Evolutionary conservation across 2,329 filamentous ascomycete genomes (phyloP), one percentile per base, ranked within the genome.

Genomic region (Colletotrichum orchidophilum): DNA sequence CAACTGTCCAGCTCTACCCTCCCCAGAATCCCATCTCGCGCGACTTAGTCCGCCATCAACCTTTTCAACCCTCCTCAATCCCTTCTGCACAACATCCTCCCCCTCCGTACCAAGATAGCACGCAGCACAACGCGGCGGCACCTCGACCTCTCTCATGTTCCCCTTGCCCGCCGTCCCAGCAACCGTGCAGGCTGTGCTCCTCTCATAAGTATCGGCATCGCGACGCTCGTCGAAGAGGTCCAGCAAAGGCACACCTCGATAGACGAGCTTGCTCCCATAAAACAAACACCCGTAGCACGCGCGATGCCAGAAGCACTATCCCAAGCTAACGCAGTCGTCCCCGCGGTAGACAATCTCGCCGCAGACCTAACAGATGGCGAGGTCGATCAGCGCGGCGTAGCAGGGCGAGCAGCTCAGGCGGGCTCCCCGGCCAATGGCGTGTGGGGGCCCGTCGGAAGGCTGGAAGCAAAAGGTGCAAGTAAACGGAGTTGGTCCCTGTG

Each of bases 251-350:
- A 82, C 75, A 2, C 81, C 83, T 24, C 75, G 75, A 26, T 81
- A 79, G 3, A 85, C 76, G 13, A 79, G 73, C 70, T 78, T 81
- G 66, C 78, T 83, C 21, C 87, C 86, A 68, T 82, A 90, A 49
- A 89, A 78, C 71, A 90, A 75, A 75, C 87, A 90, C 18, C 87
- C 87, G 76, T 88, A 90, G 76, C 87, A 90, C 1, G 78, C 81
- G 49, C 82, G 81, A 75, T 90, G 88, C 88, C 87, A 90, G 75
- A 90, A 90, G 75, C 87, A 89, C 87, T 85, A 90, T 0, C 87
- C 87, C n/a, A 90, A 81, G 73, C 87, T 89, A 50, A 90, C 85
- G 72, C 86, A 87, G 69, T 89, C 87, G 27, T 87, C 84, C 0
- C 82, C 86, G 29, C 87, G 85, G 42, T 83, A 83, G 13, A 90